phyloP scores from a whole-genome alignment of 1,284 basidiomycete species.

The Rhodotorula sp. region DNA sequence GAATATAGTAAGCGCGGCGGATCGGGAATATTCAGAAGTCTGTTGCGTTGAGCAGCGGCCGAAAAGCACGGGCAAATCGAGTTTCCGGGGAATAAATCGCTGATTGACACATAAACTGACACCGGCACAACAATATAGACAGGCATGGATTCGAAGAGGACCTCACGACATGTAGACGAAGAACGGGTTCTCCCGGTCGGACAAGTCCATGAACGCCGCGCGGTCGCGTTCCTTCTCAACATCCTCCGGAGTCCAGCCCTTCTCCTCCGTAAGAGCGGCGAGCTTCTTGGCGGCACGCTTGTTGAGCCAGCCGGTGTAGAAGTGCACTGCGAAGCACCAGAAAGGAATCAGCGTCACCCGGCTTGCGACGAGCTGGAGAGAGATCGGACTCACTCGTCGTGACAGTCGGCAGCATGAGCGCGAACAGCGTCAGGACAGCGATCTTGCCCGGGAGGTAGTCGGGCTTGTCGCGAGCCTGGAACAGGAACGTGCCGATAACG shows the following conservation, averaged over 20 bases:
- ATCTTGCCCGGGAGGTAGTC: slow-evolving; percentile 20
- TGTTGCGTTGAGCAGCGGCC: too few species aligned
- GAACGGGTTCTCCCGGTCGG: slow-evolving; percentile 25
- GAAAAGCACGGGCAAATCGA: too few species aligned
- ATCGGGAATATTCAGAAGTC: too few species aligned
- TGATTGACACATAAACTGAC: background rate
- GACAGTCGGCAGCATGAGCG: slow-evolving; percentile 57
- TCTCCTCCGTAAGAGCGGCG: slow-evolving; percentile 54
- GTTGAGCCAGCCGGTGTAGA: slow-evolving; percentile 61
- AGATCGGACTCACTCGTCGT: background rate
- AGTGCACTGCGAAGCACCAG: slow-evolving; percentile 54
- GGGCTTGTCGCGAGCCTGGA: slow-evolving; percentile 7
- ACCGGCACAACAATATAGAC: background rate
- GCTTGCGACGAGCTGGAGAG: too few species aligned
- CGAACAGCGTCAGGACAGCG: slow-evolving; percentile 59
- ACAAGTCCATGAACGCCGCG: slow-evolving; percentile 51
- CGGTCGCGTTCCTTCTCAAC: slow-evolving; percentile 60
- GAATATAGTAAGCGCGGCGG: too few species aligned
- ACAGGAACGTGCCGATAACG: slow-evolving; percentile 36
- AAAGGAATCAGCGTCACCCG: background rate
- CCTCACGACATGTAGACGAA: slow-evolving; percentile 6
- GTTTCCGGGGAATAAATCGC: too few species aligned
- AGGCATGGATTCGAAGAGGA: background rate
- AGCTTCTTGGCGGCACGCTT: slow-evolving; percentile 55
- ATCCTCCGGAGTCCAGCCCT: slow-evolving; percentile 61